Evolutionary conservation across 1,284 basidiomycete species (phyloP).

Genomic region (Golubevia sp.): DNA sequence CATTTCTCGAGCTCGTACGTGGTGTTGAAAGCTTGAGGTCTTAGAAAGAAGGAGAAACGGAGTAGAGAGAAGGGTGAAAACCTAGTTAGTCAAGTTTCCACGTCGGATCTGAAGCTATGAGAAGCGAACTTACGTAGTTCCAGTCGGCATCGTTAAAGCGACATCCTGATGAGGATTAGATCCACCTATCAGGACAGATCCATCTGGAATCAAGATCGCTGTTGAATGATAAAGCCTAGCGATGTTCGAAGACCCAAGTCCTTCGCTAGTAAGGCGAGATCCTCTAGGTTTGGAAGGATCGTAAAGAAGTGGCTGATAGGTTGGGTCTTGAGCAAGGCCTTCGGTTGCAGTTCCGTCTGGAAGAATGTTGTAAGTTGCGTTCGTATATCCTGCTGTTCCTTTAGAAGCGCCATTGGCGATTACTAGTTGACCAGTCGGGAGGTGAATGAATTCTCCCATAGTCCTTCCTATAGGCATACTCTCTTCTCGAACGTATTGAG

Average conservation of each 20-base stretch:
- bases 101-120: too few relatives aligned
- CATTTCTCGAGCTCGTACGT: background rate
- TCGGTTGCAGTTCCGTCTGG: slow-evolving; percentile 12
- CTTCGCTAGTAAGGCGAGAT: slow-evolving; percentile 26
- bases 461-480: slow-evolving; percentile 45
- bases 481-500: slow-evolving; percentile 44
- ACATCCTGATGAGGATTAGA: slow-evolving; percentile 58
- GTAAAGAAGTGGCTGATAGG: slow-evolving; percentile 51
- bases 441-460: slow-evolving; percentile 56
- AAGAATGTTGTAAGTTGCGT: slow-evolving; percentile 41
- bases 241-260: slow-evolving; percentile 33
- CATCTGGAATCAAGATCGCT: slow-evolving; percentile 56
- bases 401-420: slow-evolving; percentile 55
- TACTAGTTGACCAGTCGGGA: slow-evolving; percentile 53
- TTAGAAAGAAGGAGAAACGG: slow-evolving; percentile 5
- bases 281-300: slow-evolving; percentile 46
- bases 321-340: slow-evolving; percentile 46
- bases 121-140: too few relatives aligned
- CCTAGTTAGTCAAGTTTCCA: too few relatives aligned
- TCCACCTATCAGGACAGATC: slow-evolving; percentile 54
- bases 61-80: too few relatives aligned
- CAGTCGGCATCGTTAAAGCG: slow-evolving; percentile 7
- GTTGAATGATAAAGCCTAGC: slow-evolving; percentile 59
- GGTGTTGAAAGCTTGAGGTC: slow-evolving; percentile 32
- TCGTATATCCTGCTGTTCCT: slow-evolving; percentile 55